Base-by-base conservation (phyloP, 495 filamentous ascomycete species). In the Acidomyces sp. region DNA sequence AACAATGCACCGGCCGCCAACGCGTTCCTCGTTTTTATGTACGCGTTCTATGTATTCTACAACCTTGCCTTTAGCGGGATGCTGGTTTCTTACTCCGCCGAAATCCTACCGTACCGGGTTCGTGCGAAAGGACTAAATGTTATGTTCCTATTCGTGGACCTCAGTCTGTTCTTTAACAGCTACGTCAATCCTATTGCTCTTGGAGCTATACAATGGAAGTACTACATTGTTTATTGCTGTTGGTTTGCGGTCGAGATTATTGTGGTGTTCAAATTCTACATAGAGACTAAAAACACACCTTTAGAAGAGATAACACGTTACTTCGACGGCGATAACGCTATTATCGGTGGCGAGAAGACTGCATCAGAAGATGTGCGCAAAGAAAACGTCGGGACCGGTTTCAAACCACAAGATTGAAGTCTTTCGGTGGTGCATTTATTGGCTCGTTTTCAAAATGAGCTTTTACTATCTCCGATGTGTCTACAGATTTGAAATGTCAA, bases 231-330 rank as follows among this genome's bases (percentile, higher is more conserved):
- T 4, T 49, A 49, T 40, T 38, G 32, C 39, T 7, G n/a, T 22
- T 67, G 63, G 60, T 40, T 72, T 9, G 53, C 49, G 1, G 36
- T 63, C 29, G 67, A 70, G 48, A 46, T 71, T 1, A 25, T 57
- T 32, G 65, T 72, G 4, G 69, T 80, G 33, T 83, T 75, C 60
- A 77, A 80, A 64, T 79, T 81, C 70, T 82, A 78, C 54, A 77
- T 78, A 1, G 80, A 84, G 54, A 85, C 80, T 1, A 74, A 75
- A 10, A 75, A 75, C 55, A 74, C 78, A 16, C 78, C 75, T 3
- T 64, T 85, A 15, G 80, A 85, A 45, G 78, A 84, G 51, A 57
- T 70, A 25, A 57, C 46, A 36, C 37, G 34, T 26, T 39, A 47
- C 38, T 48, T 42, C 39, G 44, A 52, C 16, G 66, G 68, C 46